Conservation (phyloP, 306 rosid species). For the Ziziphus jujuba region DNA sequence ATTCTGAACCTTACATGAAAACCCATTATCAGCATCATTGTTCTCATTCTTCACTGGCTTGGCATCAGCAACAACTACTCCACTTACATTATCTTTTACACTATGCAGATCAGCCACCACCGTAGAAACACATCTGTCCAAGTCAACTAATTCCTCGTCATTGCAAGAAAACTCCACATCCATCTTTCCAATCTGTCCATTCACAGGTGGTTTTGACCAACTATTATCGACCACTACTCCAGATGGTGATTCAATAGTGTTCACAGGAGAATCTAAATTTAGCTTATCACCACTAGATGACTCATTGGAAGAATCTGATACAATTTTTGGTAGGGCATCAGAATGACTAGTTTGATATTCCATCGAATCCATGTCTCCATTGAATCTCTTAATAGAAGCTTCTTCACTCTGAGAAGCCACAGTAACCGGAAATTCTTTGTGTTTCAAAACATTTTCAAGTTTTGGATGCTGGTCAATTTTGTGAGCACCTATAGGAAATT, state of each 20-base stretch:
- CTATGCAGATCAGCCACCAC: slow-evolving; percentile 19
- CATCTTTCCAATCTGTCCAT: slow-evolving; percentile 3
- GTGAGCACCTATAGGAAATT: slow-evolving; percentile 31
- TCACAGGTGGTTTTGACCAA: slow-evolving; percentile 18
- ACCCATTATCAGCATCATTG: slow-evolving; percentile 1
- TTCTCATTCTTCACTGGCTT: slow-evolving; percentile 9
- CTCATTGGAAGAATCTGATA: slow-evolving; percentile 30
- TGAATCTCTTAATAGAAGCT: neutral
- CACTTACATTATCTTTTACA: slow-evolving; percentile 7
- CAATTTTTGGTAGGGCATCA: slow-evolving; percentile 11
- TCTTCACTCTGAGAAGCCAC: slow-evolving; percentile 12
- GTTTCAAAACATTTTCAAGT: slow-evolving; percentile 18
- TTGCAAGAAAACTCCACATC: slow-evolving; percentile 15
- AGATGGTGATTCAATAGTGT: slow-evolving; percentile 17
- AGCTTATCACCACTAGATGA: slow-evolving; percentile 23
- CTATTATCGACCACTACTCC: neutral
- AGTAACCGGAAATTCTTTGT: slow-evolving; percentile 3
- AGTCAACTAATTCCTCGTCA: slow-evolving; percentile 2
- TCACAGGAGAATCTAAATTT: slow-evolving; percentile 21
- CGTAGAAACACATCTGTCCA: slow-evolving; percentile 5
- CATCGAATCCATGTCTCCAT: neutral
- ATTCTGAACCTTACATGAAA: slow-evolving; percentile 26
- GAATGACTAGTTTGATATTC: slow-evolving; percentile 28
- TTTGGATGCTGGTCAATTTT: slow-evolving; percentile 17
- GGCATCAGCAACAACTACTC: neutral